A percentile compares a stretch with the other conserved stretches of the same genome.
phyloP scores from a whole-genome alignment of 768 basidiomycete species.

The Naganishia randhawae region DNA sequence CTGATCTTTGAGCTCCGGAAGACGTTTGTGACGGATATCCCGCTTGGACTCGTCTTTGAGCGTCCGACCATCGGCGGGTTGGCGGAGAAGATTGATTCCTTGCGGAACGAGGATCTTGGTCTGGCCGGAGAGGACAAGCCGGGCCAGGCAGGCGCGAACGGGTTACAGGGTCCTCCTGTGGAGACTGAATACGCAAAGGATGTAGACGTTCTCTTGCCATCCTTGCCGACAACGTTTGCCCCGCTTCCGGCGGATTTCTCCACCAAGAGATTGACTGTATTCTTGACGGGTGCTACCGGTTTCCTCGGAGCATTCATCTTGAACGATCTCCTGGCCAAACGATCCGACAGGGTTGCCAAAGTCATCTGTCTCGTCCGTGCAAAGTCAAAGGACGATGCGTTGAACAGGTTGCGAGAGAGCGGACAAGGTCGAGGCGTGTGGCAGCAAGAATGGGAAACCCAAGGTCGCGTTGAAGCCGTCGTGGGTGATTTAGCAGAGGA shows the following conservation, averaged over 20 bases:
- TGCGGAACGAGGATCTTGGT: slow-evolving; percentile 78
- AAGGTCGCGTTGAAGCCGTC: slow-evolving; percentile 70
- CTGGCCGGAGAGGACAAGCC: slow-evolving; percentile 48
- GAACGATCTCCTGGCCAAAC: slow-evolving; percentile 64
- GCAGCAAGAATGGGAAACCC: slow-evolving; percentile 74
- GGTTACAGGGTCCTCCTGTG: slow-evolving; percentile 30
- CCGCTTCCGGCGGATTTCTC: slow-evolving; percentile 61
- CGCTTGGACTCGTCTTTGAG: slow-evolving; percentile 86
- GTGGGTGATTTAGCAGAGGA: slow-evolving; percentile 75
- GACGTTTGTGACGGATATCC: slow-evolving; percentile 81
- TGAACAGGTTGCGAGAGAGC: slow-evolving; percentile 67
- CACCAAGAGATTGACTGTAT: slow-evolving; percentile 64
- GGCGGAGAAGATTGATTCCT: slow-evolving; percentile 67
- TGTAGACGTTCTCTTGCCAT: slow-evolving; percentile 61
- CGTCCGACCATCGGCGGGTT: slow-evolving; percentile 77
- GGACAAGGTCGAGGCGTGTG: slow-evolving; percentile 78
- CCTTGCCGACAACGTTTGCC: slow-evolving; percentile 63
- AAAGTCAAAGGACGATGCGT: slow-evolving; percentile 59
- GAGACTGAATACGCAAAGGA: slow-evolving; percentile 75
- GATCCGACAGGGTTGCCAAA: slow-evolving; percentile 65
- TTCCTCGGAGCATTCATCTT: slow-evolving; percentile 93
- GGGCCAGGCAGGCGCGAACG: slow-evolving; percentile 26
- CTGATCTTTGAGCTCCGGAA: slow-evolving; percentile 96
- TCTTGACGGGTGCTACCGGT: slow-evolving; percentile 95
- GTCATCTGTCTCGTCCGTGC: slow-evolving; percentile 91